Evolutionary conservation across 257 asterid genomes (phyloP), one percentile per base, ranked within the genome.

Genomic region (Buddleja alternifolia): DNA sequence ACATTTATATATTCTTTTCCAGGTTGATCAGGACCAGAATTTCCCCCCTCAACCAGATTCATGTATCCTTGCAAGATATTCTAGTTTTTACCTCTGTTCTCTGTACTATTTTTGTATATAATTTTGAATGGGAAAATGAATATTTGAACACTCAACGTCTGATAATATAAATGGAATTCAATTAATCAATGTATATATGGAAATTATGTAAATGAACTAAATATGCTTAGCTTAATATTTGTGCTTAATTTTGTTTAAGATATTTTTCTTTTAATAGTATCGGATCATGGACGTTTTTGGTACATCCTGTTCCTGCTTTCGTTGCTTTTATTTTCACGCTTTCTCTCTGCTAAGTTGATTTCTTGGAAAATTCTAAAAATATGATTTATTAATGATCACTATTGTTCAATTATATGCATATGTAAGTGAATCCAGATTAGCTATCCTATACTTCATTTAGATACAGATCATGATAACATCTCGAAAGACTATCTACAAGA

Each of bases 401-500:
- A 60, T 48, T 32, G 54, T 67, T 67, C 58, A 45, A 39, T 41
- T 51, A 12, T 24, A 40, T 45, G 45, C 54, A 46, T 29, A n/a
- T 8, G 60, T 8, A 4, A 6, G 46, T 44, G 59, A 19, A 53
- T 23, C 34, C 12, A n/a, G 57, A 10, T 14, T 2, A 29, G n/a
- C 12, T 46, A 73, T 81, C 90, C 90, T 86, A 70, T 69, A 77
- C 82, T 44, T 70, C 9, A 55, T 40, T 58, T 67, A 85, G 93
- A 88, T 71, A 79, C 74, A 50, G 89, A 82, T 69, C 77, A 80
- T 24, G 97, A 82, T 66, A 88, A 82, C 63, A 55, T 88, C 69
- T 90, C 97, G 2, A 82, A 81, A 70, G 85, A 73, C 73, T 88
- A 85, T 77, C 90, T 93, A 48, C 98, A 88, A 67, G 92, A 86